phyloP scores from a whole-genome alignment of 106 monocot genomes.

The Gastrodia elata region DNA sequence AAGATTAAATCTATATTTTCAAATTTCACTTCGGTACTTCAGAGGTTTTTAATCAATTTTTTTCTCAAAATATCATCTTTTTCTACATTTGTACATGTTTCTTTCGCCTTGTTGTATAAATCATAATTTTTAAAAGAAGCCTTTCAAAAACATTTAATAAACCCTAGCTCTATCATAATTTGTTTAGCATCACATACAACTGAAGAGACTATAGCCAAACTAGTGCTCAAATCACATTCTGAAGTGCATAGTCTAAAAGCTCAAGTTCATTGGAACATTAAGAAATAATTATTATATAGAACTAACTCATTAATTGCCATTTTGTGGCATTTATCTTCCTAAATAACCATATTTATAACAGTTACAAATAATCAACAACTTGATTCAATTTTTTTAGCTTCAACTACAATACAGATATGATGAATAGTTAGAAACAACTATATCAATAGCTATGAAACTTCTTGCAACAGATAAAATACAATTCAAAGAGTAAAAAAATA shows the following conservation, averaged over 20 bases:
- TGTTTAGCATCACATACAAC: too few species aligned
- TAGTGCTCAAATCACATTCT: not conserved
- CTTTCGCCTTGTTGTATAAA: too few species aligned
- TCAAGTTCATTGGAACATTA: not conserved
- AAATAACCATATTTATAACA: not conserved
- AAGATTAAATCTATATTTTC: too few species aligned
- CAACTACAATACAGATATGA: not conserved
- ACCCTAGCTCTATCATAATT: too few species aligned
- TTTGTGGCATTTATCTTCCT: not conserved
- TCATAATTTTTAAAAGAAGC: too few species aligned
- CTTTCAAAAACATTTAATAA: too few species aligned
- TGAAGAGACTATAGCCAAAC: not conserved
- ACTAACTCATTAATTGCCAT: not conserved
- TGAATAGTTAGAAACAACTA: not conserved
- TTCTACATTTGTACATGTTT: too few species aligned
- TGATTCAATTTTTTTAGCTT: slow-evolving; percentile 3
- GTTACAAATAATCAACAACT: not conserved
- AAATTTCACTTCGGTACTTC: too few species aligned
- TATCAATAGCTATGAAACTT: not conserved
- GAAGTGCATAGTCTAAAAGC: not conserved
- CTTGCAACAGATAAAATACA: not conserved
- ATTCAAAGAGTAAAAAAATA: not conserved
- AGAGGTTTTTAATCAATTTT: too few species aligned
- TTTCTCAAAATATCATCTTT: too few species aligned
- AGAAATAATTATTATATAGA: not conserved